A percentile compares a stretch with the other conserved stretches of the same genome.
Conservation (phyloP, 805 yeast genomes). For the Sporopachydermia quercuum region DNA sequence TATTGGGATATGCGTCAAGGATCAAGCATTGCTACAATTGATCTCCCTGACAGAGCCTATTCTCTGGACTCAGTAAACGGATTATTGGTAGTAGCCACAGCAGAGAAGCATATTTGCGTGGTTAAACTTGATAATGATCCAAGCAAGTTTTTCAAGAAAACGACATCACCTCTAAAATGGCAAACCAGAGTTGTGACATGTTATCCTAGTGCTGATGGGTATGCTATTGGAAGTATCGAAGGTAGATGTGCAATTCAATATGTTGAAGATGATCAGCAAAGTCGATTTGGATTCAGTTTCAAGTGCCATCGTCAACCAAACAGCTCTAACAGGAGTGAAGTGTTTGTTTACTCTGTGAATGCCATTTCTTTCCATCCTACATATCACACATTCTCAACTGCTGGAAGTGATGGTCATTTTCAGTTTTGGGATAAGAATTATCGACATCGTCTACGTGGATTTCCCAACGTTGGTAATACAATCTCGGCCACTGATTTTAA, state of each 20-base stretch:
- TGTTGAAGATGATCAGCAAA: constrained; percentile 48
- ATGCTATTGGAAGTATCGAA: constrained; percentile 84
- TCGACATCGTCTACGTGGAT: constrained; percentile 70
- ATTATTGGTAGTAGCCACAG: constrained; percentile 83
- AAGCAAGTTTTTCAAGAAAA: constrained; percentile 58
- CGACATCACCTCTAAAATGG: constrained; percentile 69
- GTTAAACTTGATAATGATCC: constrained; percentile 69
- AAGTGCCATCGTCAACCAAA: constrained; percentile 80
- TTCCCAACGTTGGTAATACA: constrained; percentile 43
- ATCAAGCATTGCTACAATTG: constrained; percentile 66
- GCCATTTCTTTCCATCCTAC: constrained; percentile 76
- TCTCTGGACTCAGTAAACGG: constrained; percentile 75
- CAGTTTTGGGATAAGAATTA: constrained; percentile 95
- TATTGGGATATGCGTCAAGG: constrained; percentile 87
- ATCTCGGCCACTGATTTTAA: constrained; percentile 73
- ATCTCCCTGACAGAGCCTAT: constrained; percentile 82
- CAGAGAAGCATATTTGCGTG: constrained; percentile 68
- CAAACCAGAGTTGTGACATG: constrained; percentile 78
- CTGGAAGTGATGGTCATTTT: constrained; percentile 89
- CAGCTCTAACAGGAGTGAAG: constrained; percentile 36
- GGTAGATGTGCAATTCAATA: constrained; percentile 94
- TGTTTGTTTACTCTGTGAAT: constrained; percentile 65
- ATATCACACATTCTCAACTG: constrained; percentile 83
- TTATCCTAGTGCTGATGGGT: constrained; percentile 86
- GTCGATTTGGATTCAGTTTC: constrained; percentile 68